Percentiles rank a stretch among this genome's conserved stretches.
These are phyloP conservation scores for Schizopora paradoxa DNA, from an alignment of 1,284 basidiomycete genomes.

Conservation along the genomic window DNA sequence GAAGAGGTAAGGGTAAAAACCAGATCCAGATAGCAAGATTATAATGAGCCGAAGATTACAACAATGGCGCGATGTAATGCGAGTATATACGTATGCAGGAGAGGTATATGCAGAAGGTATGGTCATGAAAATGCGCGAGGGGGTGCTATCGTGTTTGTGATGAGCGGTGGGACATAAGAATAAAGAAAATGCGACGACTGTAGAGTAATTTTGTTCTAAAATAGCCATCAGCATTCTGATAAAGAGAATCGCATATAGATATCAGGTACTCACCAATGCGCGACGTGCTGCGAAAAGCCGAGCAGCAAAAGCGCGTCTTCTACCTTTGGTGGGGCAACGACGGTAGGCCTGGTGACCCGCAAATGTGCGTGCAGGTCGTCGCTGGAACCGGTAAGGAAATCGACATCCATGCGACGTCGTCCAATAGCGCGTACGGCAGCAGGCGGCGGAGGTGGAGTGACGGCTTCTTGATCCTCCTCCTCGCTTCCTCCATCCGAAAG, in stretches of 20 bases:
- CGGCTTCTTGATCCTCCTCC: constrained; percentile 64
- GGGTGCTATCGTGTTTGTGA: too few relatives aligned
- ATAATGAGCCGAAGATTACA: too few relatives aligned
- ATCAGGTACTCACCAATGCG: constrained; percentile 37
- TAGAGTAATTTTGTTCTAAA: too few relatives aligned
- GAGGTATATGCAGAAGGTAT: too few relatives aligned
- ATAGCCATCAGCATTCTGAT: too few relatives aligned
- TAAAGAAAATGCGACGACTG: too few relatives aligned
- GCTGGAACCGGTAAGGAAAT: constrained; percentile 17
- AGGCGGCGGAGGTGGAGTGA: constrained; percentile 59
- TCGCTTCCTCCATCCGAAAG: constrained; percentile 49
- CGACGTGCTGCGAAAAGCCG: constrained; percentile 61
- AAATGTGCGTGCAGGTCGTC: constrained; percentile 13
- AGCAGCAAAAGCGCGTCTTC: constrained; percentile 65
- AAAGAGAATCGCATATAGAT: neutral
- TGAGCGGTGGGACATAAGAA: too few relatives aligned
- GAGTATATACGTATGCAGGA: too few relatives aligned
- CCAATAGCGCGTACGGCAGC: constrained; percentile 41
- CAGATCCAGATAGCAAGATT: too few relatives aligned
- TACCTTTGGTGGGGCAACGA: constrained; percentile 30
- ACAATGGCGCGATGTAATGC: too few relatives aligned
- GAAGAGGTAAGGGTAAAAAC: too few relatives aligned
- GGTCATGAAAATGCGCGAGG: too few relatives aligned
- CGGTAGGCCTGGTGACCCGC: constrained; percentile 14
- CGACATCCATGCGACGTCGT: constrained; percentile 17